These are phyloP conservation scores for Haberlea rhodopensis DNA, from an alignment of 257 asterid genomes.

Conservation along the genomic window DNA sequence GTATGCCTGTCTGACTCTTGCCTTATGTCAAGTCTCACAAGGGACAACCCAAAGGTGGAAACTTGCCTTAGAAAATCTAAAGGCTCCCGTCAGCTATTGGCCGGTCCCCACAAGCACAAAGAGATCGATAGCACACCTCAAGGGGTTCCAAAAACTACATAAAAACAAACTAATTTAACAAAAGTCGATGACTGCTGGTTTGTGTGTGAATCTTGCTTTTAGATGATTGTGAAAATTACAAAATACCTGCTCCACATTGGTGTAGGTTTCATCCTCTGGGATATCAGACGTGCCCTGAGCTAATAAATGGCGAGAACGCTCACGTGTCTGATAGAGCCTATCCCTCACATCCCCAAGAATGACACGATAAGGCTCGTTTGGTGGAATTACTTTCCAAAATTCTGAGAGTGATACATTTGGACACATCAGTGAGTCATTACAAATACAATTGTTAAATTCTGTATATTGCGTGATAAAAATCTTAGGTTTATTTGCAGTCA, in stretches of 20 bases:
- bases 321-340: constrained; percentile 57
- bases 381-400: constrained; percentile 58
- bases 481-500: background rate
- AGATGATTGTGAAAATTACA: background rate
- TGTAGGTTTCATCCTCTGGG: constrained; percentile 58
- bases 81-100: constrained; percentile 66
- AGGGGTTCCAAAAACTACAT: constrained; percentile 62
- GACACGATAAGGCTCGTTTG: constrained; percentile 60
- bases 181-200: background rate
- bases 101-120: constrained; percentile 58
- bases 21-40: constrained; percentile 57
- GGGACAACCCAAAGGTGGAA: constrained; percentile 61
- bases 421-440: background rate
- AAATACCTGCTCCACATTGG: constrained; percentile 49
- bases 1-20: constrained; percentile 70
- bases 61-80: constrained; percentile 65
- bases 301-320: constrained; percentile 57
- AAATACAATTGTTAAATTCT: background rate
- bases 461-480: background rate
- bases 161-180: constrained; percentile 12
- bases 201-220: background rate
- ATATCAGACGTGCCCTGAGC: constrained; percentile 47
- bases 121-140: constrained; percentile 64
- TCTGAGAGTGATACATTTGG: constrained; percentile 31
- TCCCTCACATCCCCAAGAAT: constrained; percentile 68